These are phyloP conservation scores for Umbelopsis vinacea DNA, from an alignment of 192 early-diverging fungal genomes.

Conservation along the genomic window DNA sequence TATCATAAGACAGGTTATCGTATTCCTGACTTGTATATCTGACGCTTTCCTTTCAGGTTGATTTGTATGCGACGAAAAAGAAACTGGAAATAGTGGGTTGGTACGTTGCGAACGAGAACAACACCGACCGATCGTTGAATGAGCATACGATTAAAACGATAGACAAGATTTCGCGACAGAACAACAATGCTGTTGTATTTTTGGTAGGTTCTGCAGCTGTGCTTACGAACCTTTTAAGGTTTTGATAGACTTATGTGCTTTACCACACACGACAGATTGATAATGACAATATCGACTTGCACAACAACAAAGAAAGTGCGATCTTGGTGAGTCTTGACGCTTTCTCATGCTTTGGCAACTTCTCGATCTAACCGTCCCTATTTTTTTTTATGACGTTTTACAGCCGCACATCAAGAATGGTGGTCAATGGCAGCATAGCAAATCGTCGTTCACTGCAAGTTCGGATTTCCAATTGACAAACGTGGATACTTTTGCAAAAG, in stretches of 20 bases:
- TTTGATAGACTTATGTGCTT: background rate
- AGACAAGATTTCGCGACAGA: slow-evolving; percentile 48
- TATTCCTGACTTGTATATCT: background rate
- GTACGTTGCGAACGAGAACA: slow-evolving; percentile 63
- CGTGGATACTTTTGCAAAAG: slow-evolving; percentile 43
- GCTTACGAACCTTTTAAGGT: background rate
- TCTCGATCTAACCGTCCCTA: background rate
- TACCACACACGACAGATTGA: background rate
- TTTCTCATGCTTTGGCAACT: background rate
- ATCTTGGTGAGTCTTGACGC: slow-evolving; percentile 29
- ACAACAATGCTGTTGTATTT: slow-evolving; percentile 55
- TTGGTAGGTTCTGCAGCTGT: slow-evolving; percentile 44
- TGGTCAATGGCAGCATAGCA: slow-evolving; percentile 55
- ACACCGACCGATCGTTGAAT: slow-evolving; percentile 48
- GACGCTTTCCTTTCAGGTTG: slow-evolving; percentile 46
- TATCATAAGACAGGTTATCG: background rate
- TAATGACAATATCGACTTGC: slow-evolving; percentile 21
- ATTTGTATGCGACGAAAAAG: slow-evolving; percentile 56
- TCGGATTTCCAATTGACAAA: slow-evolving; percentile 32
- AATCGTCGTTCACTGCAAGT: slow-evolving; percentile 42
- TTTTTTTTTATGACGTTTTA: background rate
- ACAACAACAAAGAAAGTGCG: slow-evolving; percentile 26
- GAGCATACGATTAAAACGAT: slow-evolving; percentile 56
- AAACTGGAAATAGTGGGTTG: slow-evolving; percentile 61
- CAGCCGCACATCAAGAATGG: slow-evolving; percentile 59